Evolutionary conservation across 805 yeast species (phyloP).

Genomic region (Candida pseudofarinosa): DNA sequence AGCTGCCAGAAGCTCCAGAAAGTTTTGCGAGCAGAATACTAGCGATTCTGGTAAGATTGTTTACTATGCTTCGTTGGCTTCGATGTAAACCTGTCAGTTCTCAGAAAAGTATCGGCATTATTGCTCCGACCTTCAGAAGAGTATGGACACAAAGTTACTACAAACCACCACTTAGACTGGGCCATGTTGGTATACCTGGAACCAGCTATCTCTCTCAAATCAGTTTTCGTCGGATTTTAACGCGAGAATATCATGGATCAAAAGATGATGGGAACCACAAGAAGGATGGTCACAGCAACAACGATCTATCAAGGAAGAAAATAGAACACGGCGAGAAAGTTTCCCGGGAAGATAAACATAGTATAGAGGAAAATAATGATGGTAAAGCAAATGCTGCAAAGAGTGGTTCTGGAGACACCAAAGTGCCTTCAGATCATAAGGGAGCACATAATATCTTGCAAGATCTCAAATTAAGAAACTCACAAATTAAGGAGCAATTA

Average conservation of each 20-base stretch:
- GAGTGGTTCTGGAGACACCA: no score
- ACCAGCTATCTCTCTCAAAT: background rate
- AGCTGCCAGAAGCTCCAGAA: no score
- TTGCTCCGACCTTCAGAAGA: background rate
- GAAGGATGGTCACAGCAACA: background rate
- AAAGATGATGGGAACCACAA: background rate
- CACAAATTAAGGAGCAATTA: conserved; percentile 21
- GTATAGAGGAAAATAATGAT: no score
- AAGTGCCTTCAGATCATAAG: background rate
- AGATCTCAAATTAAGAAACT: background rate
- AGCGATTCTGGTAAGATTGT: no score
- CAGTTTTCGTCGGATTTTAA: background rate
- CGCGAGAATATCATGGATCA: background rate
- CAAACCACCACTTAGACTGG: background rate
- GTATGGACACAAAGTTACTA: background rate
- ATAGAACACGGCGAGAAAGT: background rate
- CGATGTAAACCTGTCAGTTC: background rate
- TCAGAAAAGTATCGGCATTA: background rate
- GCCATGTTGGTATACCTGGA: background rate
- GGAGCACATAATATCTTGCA: background rate
- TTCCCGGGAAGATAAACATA: no score
- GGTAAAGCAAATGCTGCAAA: no score
- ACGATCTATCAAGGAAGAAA: background rate
- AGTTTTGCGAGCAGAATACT: no score
- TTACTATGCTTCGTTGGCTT: background rate